These are phyloP conservation scores for Vigna unguiculata DNA, from an alignment of 306 rosid species.

Conservation along the genomic window DNA sequence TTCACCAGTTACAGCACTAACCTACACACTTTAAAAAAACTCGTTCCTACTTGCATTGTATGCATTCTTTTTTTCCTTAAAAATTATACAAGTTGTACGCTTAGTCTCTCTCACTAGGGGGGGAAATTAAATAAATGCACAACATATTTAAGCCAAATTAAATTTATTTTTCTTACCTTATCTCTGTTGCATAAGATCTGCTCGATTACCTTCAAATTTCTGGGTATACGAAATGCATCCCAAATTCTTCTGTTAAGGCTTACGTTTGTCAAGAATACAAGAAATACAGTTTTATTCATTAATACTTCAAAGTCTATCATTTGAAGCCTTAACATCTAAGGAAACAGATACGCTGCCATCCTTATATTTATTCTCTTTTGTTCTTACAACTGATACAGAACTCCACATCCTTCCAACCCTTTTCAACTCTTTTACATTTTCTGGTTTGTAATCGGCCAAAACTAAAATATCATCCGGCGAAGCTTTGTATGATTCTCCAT, in stretches of 20 bases:
- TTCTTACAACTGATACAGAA: slow-evolving; percentile 44
- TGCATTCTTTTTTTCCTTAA: too few relatives aligned
- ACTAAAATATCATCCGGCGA: slow-evolving; percentile 69
- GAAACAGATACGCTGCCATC: background rate
- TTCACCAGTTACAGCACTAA: background rate
- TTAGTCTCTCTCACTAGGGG: too few relatives aligned
- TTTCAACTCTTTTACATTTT: slow-evolving; percentile 52
- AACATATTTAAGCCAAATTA: background rate
- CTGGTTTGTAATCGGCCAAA: slow-evolving; percentile 61
- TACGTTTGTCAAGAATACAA: slow-evolving; percentile 60
- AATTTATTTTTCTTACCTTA: slow-evolving; percentile 46
- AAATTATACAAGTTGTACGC: too few relatives aligned
- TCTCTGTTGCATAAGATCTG: slow-evolving; percentile 39
- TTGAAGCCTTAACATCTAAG: slow-evolving; percentile 52
- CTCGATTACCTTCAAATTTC: slow-evolving; percentile 47
- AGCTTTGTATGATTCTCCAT: slow-evolving; percentile 61
- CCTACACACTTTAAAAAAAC: too few relatives aligned
- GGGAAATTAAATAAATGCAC: background rate
- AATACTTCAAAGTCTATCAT: slow-evolving; percentile 19
- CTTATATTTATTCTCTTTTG: background rate
- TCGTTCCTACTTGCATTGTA: too few relatives aligned
- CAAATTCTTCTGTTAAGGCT: slow-evolving; percentile 54
- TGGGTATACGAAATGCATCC: slow-evolving; percentile 52
- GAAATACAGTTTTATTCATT: slow-evolving; percentile 31
- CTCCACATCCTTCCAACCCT: slow-evolving; percentile 56